A percentile compares a stretch with the other conserved stretches of the same genome.
phyloP scores from a whole-genome alignment of 176 grass and related monocot genomes.

The Thinopyrum elongatum region DNA sequence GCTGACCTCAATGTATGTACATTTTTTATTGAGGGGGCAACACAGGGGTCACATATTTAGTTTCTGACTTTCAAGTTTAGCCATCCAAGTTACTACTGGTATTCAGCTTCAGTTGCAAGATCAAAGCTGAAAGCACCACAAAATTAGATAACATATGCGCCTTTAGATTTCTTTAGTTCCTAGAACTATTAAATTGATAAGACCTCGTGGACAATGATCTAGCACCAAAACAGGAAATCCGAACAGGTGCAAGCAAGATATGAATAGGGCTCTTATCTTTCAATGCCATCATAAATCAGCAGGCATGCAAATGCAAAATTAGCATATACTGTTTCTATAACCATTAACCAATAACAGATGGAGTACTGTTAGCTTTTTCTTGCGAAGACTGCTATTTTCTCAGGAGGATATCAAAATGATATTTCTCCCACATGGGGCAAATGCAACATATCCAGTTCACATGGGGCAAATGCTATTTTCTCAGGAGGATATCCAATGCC shows the following conservation, averaged over 20 bases:
- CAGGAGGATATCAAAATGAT: background rate
- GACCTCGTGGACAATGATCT: background rate
- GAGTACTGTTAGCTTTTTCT: background rate
- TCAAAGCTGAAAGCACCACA: background rate
- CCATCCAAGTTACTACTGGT: background rate
- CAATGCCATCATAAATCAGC: background rate
- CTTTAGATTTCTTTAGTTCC: background rate
- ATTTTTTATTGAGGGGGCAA: background rate
- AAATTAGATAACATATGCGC: background rate
- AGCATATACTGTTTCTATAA: background rate
- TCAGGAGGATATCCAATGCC: background rate
- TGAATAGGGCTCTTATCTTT: background rate
- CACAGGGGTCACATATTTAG: background rate
- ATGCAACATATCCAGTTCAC: background rate
- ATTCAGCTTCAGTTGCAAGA: background rate
- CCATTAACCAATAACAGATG: background rate
- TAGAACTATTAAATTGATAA: background rate
- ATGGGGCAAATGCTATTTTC: background rate
- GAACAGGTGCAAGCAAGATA: background rate
- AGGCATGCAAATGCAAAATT: background rate
- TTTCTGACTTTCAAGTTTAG: background rate
- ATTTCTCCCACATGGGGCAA: background rate
- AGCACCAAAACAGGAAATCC: too few species aligned
- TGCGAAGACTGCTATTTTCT: background rate
- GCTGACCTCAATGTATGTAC: too few species aligned